Conservation (phyloP, 148 eudicot species). For the Spergularia marina region DNA sequence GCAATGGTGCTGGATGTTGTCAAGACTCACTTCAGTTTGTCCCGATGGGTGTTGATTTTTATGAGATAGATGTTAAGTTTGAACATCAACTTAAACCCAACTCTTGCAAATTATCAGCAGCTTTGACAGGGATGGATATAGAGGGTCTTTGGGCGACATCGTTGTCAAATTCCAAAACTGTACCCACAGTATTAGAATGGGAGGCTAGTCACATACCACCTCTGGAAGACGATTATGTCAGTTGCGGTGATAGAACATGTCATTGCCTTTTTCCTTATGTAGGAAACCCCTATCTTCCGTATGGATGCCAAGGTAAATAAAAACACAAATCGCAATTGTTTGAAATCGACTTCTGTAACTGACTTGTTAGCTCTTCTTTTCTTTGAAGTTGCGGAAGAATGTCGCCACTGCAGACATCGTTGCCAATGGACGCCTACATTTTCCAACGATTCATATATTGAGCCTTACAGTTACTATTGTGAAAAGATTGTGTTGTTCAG, state of each 20-base stretch:
- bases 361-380: background rate
- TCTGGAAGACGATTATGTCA: background rate
- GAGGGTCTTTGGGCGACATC: background rate
- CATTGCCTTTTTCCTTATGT: background rate
- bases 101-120: slow-evolving; percentile 14
- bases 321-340: too few relatives aligned
- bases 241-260: background rate
- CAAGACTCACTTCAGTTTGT: too few relatives aligned
- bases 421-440: too few relatives aligned
- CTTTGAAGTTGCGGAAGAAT: background rate
- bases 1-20: slow-evolving; percentile 23
- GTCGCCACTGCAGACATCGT: slow-evolving; percentile 17
- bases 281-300: slow-evolving; percentile 21
- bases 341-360: background rate
- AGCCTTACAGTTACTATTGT: background rate
- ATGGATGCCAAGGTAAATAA: slow-evolving; percentile 24
- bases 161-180: background rate
- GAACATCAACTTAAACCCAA: background rate
- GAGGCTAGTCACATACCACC: background rate
- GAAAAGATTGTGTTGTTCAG: background rate
- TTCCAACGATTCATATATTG: too few relatives aligned
- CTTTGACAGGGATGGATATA: slow-evolving; percentile 4
- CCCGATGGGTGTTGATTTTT: slow-evolving; percentile 20
- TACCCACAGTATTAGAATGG: slow-evolving; percentile 10
- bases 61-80: slow-evolving; percentile 4